These are phyloP conservation scores for Knufia petricola DNA, from an alignment of 2,329 filamentous ascomycete species.

Conservation along the genomic window DNA sequence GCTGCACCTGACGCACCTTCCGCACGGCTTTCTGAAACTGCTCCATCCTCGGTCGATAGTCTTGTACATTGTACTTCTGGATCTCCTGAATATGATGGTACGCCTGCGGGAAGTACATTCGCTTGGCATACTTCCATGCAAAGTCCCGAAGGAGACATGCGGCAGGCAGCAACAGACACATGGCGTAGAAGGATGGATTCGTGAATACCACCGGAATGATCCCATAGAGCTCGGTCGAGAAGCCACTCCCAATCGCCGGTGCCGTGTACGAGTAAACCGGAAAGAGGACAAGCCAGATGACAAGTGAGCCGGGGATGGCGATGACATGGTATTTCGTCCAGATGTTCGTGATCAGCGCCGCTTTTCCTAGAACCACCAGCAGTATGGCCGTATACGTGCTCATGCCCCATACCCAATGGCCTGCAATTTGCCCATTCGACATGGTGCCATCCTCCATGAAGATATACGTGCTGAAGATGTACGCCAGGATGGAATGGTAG, in stretches of 20 bases:
- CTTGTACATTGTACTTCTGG: conserved; percentile 99
- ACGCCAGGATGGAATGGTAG: conserved; percentile 91
- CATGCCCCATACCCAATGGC: conserved; percentile 97
- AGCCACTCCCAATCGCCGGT: conserved; percentile 62
- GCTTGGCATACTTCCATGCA: conserved; percentile 92
- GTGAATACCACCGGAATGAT: conserved; percentile 71
- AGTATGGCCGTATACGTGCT: conserved; percentile 91
- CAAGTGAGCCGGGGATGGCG: conserved; percentile 86
- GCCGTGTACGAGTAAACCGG: conserved; percentile 79
- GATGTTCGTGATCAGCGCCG: conserved; percentile 86
- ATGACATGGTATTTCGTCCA: conserved; percentile 98
- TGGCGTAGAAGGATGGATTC: conserved; percentile 82
- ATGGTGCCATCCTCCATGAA: conserved; percentile 73
- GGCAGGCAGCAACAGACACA: conserved; percentile 68
- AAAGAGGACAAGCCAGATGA: conserved; percentile 84
- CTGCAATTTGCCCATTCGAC: conserved; percentile 68
- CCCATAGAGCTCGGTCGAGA: conserved; percentile 77
- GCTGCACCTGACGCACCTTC: conserved; percentile 94
- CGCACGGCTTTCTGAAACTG: conserved; percentile 99
- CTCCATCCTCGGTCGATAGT: conserved; percentile 97
- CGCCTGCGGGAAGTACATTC: conserved; percentile 91
- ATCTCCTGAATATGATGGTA: conserved; percentile 99
- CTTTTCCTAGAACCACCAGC: conserved; percentile 87
- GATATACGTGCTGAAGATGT: conserved; percentile 71
- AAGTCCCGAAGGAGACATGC: conserved; percentile 82